Percentiles rank a stretch among this genome's conserved stretches.
phyloP scores from a whole-genome alignment of 768 basidiomycete genomes.

The Mycena epipterygia region DNA sequence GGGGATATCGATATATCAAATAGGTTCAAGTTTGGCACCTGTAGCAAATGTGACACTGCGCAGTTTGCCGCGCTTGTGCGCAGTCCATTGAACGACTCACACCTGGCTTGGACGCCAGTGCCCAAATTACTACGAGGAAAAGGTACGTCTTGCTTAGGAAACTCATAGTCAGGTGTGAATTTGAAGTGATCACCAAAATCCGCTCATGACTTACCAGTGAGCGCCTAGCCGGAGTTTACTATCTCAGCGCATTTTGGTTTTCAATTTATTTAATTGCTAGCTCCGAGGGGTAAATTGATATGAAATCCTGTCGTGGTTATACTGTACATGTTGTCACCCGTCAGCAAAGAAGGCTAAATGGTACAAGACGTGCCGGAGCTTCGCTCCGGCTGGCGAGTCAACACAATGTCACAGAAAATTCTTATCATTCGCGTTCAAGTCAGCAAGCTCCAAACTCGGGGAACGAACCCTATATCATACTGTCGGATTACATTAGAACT shows the following conservation, averaged over 20 bases:
- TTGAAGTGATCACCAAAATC: not conserved
- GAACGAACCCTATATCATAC: no score
- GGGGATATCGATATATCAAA: conserved; percentile 7
- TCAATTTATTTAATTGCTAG: not conserved
- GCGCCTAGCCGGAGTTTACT: not conserved
- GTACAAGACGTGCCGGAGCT: no score
- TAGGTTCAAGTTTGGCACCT: conserved; percentile 11
- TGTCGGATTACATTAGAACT: no score
- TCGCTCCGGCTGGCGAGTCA: no score
- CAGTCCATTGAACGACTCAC: conserved; percentile 10
- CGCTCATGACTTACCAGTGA: conserved; percentile 11
- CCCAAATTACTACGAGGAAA: conserved; percentile 5
- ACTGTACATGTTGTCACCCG: not conserved
- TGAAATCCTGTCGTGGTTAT: not conserved
- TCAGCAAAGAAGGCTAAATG: no score
- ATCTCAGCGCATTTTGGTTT: not conserved
- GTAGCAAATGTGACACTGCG: not conserved
- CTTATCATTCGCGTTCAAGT: no score
- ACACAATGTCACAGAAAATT: no score
- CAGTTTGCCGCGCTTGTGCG: not conserved
- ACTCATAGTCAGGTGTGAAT: not conserved
- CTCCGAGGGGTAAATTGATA: not conserved
- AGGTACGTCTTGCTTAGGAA: not conserved
- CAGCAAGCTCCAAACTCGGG: no score
- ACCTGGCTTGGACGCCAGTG: conserved; percentile 2